Base-by-base conservation (phyloP, 805 yeast species). In the Saccharomycopsis sp. region DNA sequence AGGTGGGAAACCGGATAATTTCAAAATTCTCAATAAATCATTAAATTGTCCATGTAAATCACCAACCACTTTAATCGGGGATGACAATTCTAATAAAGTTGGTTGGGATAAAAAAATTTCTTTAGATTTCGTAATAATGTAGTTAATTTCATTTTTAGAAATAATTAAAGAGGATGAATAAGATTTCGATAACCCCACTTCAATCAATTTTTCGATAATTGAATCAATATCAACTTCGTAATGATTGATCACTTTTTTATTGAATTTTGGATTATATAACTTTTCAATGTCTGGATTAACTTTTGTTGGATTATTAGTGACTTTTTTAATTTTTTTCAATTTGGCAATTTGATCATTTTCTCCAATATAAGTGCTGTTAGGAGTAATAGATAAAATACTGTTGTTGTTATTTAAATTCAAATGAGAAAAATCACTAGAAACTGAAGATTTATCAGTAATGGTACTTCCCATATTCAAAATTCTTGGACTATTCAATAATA, bases 1-100 rank as follows among this genome's bases (percentile, higher is more conserved):
- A 5, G 94, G 94, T 9, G 94, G 94, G 60, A 82, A 83, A 26
- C 94, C 94, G 61, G 92, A 83, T 63, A 79, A 78, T 39, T 85
- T 79, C 59, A 82, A 83, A 41, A 83, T 66, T 42, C 94, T 69
- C 49, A 82, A 74, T 49, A 82, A 65, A 57, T 82, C 94, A 36
- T 80, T 76, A 56, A 75, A 82, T 58, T 82, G 94, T 33, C 94
- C 94, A 54, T 82, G 94, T 25, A 83, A 84, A 53, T 82, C 94
- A 36, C 94, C 94, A 3, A 83, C 94, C 18, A 82, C 82, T 57
- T 83, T 83, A 18, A 82, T 92, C 0, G 94, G 92, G 2, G 92
- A 80, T 2, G 81, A 76, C 45, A 79, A 59, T 49, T 76, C 74
- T 45, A 79, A 61, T 39, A 79, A 55, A 26, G 78, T 69, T 6